These are phyloP conservation scores for Emergomyces africanus DNA, from an alignment of 2,329 filamentous ascomycete species.

Conservation along the genomic window DNA sequence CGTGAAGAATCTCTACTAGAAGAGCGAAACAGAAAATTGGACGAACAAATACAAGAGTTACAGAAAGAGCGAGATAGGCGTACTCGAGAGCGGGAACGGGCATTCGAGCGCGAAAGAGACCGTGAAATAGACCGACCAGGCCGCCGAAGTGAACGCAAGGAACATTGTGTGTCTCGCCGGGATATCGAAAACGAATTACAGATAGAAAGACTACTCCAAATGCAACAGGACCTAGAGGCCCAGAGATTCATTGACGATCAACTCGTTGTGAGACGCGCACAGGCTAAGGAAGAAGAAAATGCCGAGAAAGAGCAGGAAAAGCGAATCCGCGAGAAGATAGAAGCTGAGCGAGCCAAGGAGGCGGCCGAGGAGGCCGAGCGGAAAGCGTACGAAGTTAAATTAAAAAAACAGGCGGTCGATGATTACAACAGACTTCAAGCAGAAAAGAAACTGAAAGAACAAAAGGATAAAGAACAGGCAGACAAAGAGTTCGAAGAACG, in stretches of 20 bases:
- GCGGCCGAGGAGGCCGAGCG: constrained; percentile 24
- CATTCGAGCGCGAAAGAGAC: constrained; percentile 16
- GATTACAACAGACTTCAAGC: constrained; percentile 40
- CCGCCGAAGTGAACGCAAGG: not conserved
- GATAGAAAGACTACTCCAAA: constrained; percentile 20
- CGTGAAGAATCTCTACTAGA: not conserved
- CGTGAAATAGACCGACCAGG: not conserved
- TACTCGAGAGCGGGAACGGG: constrained; percentile 29
- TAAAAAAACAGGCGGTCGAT: constrained; percentile 40
- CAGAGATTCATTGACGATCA: constrained; percentile 14
- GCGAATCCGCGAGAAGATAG: constrained; percentile 25
- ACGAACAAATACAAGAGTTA: constrained; percentile 8
- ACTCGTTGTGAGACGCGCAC: not conserved
- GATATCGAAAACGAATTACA: constrained; percentile 20
- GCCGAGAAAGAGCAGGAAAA: constrained; percentile 36
- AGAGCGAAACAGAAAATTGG: not conserved
- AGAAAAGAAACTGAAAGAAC: constrained; percentile 36
- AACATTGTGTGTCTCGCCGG: constrained; percentile 4
- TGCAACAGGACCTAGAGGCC: constrained; percentile 17
- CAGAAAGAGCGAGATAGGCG: constrained; percentile 32
- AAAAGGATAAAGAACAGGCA: constrained; percentile 36
- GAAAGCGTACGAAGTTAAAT: constrained; percentile 22
- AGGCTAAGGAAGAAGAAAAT: constrained; percentile 16
- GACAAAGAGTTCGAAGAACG: constrained; percentile 39
- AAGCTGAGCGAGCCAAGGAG: constrained; percentile 18